Conservation (phyloP, 257 asterid genomes). For the Ilex aquifolium region DNA sequence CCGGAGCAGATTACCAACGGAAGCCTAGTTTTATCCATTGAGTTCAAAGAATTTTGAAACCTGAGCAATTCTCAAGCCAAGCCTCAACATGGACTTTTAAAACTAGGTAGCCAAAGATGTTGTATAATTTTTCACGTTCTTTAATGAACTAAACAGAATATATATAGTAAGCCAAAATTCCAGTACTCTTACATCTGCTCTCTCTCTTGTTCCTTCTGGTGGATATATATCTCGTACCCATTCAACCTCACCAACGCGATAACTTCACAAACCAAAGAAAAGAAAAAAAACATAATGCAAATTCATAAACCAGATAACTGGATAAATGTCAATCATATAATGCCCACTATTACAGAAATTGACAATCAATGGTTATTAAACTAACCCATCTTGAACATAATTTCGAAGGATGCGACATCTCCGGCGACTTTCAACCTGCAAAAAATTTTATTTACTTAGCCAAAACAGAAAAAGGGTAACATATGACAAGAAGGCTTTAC, state of each 20-base stretch:
- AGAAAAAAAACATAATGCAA: background rate
- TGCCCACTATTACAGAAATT: background rate
- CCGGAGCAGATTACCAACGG: too few relatives aligned
- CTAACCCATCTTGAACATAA: constrained; percentile 99
- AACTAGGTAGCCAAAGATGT: background rate
- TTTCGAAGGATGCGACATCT: constrained; percentile 71
- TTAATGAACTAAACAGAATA: background rate
- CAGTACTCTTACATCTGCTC: constrained; percentile 55
- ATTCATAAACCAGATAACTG: constrained; percentile 6
- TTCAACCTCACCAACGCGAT: constrained; percentile 92
- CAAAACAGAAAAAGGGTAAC: constrained; percentile 5
- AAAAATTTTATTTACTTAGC: constrained; percentile 16
- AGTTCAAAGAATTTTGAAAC: too few relatives aligned
- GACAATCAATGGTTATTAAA: background rate
- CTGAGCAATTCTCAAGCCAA: background rate
- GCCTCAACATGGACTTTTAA: background rate
- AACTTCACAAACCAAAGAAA: constrained; percentile 41
- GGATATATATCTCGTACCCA: constrained; percentile 70
- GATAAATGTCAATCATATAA: constrained; percentile 8
- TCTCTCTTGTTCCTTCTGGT: constrained; percentile 64
- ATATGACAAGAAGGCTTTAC: background rate
- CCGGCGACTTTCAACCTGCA: constrained; percentile 90
- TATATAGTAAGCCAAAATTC: background rate
- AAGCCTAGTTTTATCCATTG: background rate
- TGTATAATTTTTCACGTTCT: background rate